phyloP scores from a whole-genome alignment of 2,329 filamentous ascomycete species.

The Fusarium sublunatum region DNA sequence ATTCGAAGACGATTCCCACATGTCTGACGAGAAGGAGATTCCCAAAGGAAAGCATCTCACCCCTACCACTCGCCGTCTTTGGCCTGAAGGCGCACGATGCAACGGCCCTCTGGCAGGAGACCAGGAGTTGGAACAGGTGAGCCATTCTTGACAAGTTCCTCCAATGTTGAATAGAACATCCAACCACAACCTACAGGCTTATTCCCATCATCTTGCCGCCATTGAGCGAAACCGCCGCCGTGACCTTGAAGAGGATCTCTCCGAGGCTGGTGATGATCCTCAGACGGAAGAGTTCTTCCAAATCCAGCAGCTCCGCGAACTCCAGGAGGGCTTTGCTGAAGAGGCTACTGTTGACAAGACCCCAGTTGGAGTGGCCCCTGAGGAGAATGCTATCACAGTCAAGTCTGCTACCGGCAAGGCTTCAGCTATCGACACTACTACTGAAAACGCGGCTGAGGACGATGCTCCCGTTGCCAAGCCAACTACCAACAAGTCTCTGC shows the following conservation, averaged over 20 bases:
- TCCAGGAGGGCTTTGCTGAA: background rate
- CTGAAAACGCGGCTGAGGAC: no score
- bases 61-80: conserved; percentile 55
- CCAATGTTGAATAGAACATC: background rate
- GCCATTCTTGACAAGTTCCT: background rate
- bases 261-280: background rate
- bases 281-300: background rate
- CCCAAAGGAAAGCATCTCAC: conserved; percentile 52
- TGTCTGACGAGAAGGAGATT: conserved; percentile 56
- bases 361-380: no score
- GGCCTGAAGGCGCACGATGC: conserved; percentile 50
- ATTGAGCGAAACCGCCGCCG: background rate
- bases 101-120: background rate
- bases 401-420: no score
- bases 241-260: background rate
- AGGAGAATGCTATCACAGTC: no score
- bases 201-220: background rate
- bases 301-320: background rate
- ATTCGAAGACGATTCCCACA: conserved; percentile 20
- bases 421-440: no score
- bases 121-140: background rate
- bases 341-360: no score
- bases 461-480: no score
- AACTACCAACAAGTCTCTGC: no score
- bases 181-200: conserved; percentile 12